phyloP scores from a whole-genome alignment of 2,329 filamentous ascomycete species.

The Karstenula rhodostoma region DNA sequence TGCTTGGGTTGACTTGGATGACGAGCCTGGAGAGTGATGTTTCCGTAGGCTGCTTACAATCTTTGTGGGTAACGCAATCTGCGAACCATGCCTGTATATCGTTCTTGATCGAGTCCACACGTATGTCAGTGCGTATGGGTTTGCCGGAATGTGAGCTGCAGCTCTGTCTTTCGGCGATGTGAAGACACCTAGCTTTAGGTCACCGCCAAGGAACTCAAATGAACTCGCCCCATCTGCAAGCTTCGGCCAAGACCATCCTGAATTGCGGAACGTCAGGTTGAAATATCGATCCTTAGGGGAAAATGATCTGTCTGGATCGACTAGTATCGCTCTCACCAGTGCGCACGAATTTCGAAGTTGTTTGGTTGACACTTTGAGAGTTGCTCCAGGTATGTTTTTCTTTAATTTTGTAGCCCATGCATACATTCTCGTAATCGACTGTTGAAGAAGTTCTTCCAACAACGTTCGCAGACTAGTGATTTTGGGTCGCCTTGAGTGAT shows the following conservation, averaged over 20 bases:
- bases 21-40: neutral
- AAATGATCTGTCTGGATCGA: no score
- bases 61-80: neutral
- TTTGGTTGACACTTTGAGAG: no score
- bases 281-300: no score
- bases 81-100: neutral
- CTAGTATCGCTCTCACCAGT: no score
- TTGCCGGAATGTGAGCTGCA: neutral
- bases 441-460: neutral
- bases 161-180: neutral
- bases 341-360: neutral
- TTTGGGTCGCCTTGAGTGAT: neutral
- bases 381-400: neutral
- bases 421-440: neutral
- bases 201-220: no score
- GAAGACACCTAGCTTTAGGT: neutral
- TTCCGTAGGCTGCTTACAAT: neutral
- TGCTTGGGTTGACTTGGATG: neutral
- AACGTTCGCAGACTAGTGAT: neutral
- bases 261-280: no score
- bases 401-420: neutral
- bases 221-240: no score
- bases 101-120: neutral
- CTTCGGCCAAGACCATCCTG: neutral
- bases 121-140: neutral